Evolutionary conservation across 2,329 filamentous ascomycete species (phyloP), one percentile per base, ranked within the genome.

Genomic region (Trichoderma guizhouense): DNA sequence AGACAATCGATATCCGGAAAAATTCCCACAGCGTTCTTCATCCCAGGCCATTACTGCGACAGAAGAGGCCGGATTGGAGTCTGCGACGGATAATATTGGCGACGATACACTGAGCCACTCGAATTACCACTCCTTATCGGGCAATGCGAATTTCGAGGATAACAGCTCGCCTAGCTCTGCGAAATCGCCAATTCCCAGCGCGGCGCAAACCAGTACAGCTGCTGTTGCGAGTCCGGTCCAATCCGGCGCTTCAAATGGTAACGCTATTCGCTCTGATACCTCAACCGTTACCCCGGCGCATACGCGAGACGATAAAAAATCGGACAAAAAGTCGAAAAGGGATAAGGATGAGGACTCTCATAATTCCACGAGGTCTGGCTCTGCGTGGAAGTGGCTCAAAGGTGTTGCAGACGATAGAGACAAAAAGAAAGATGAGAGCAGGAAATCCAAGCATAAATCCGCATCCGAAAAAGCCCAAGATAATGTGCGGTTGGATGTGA

Each of bases 401-500:
- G 87, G 95, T 36, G 93, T 95, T 69, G 92, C 91, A 72, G 92
- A 92, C 75, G 89, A 91, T 74, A 90, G 88, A 78, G 87, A 88
- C 69, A 86, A 87, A 75, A 84, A 86, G 73, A 87, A 89, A 66
- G 87, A 88, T 30, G 88, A 92, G 72, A 83, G 84, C 65, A 94
- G 91, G 79, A 91, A 91, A 76, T 87, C 88, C 55, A 95, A 93
- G 77, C 83, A 87, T 1, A 91, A 89, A 79, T 81, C 81, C 14
- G 82, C 84, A 11, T 80, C 82, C 1, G 85, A 92, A 75, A 89
- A 88, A 76, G 81, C 84, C 1, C 91, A 95, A 74, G 95, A 97
- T 77, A 94, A 91, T 76, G 91, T 92, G 24, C 90, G 95, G 34
- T 85, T 98, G 32, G 95, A 98, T 77, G 89, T 97, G 26, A 85